Evolutionary conservation across 73 alveolate species (phyloP).

Genomic region (Uronychia setigera): DNA sequence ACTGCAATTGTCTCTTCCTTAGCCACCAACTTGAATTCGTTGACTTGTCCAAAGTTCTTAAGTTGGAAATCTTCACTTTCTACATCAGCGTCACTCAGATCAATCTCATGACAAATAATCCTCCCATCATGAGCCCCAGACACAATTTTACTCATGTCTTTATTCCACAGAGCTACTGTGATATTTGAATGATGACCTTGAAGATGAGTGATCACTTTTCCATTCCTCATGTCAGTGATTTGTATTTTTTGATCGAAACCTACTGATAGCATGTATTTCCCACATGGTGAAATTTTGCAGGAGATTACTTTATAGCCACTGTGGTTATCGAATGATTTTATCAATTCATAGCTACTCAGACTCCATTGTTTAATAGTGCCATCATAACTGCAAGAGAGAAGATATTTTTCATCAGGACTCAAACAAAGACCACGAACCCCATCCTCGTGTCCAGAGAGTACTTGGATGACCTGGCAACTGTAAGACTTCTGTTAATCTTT

Average conservation of each 20-base stretch:
- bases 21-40: neutral
- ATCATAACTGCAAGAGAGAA: neutral
- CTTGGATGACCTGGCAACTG: neutral
- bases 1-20: neutral
- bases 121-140: neutral
- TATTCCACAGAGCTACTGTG: neutral
- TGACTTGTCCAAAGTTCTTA: neutral
- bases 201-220: neutral
- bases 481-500: neutral
- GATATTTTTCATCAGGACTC: neutral
- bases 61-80: neutral
- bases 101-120: neutral
- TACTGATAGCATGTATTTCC: neutral
- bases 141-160: too few relatives aligned
- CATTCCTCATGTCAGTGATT: neutral
- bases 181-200: neutral
- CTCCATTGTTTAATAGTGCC: neutral
- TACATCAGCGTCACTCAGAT: neutral
- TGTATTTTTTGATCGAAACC: neutral
- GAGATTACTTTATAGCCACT: neutral
- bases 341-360: neutral
- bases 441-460: neutral
- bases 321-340: neutral
- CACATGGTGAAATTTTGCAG: neutral
- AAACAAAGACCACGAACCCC: neutral